These are phyloP conservation scores for Citrullus colocynthis DNA, from an alignment of 306 rosid genomes.

Conservation along the genomic window DNA sequence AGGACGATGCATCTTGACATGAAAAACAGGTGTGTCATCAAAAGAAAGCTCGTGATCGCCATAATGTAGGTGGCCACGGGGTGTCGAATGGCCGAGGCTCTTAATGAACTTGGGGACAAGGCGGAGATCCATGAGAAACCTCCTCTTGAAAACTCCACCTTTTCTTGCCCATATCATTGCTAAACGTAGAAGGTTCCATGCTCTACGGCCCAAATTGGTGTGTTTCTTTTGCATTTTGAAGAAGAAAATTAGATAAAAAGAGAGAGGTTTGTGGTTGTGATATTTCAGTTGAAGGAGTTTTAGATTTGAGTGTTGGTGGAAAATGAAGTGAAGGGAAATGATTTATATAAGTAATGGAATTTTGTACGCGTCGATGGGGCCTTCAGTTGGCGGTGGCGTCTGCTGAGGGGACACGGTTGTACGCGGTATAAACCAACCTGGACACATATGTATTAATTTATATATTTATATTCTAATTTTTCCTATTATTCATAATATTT, in stretches of 20 bases:
- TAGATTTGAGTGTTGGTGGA: neutral
- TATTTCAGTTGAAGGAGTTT: neutral
- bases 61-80: slow-evolving; percentile 22
- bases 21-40: slow-evolving; percentile 57
- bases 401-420: slow-evolving; percentile 12
- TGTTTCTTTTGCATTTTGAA: slow-evolving; percentile 29
- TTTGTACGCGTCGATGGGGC: neutral
- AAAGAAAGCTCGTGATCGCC: slow-evolving; percentile 74
- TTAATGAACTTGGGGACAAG: slow-evolving; percentile 45
- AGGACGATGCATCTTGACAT: slow-evolving; percentile 38
- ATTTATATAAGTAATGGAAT: neutral
- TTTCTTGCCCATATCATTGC: slow-evolving; percentile 72
- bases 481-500: neutral
- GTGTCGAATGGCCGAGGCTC: slow-evolving; percentile 19
- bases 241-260: neutral
- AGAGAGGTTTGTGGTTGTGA: neutral
- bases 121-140: slow-evolving; percentile 43
- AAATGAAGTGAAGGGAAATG: neutral
- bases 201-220: slow-evolving; percentile 21
- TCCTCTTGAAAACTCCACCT: slow-evolving; percentile 53
- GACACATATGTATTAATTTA: neutral
- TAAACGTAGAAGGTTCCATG: slow-evolving; percentile 58
- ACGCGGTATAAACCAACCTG: slow-evolving; percentile 17
- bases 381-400: neutral
- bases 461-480: neutral